phyloP scores from a whole-genome alignment of 179 eudicot species.

The Beta lomatogona region DNA sequence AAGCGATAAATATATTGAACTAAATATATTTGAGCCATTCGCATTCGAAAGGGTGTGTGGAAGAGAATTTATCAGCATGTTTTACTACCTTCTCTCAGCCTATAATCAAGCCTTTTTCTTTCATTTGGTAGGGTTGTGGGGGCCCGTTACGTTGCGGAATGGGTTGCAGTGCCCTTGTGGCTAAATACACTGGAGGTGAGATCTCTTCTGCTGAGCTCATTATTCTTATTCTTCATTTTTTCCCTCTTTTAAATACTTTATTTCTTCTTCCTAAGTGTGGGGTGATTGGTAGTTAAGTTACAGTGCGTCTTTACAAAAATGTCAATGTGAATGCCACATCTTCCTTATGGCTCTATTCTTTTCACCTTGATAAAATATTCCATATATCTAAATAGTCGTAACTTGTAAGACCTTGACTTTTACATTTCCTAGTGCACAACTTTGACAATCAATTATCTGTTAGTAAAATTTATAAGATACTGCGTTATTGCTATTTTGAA shows the following conservation, averaged over 20 bases:
- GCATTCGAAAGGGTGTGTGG: neutral
- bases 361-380: too few species aligned
- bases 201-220: neutral
- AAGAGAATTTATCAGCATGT: neutral
- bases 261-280: neutral
- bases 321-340: neutral
- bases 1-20: neutral
- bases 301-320: neutral
- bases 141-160: slow-evolving; percentile 81
- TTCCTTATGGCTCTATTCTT: neutral
- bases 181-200: slow-evolving; percentile 68
- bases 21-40: neutral
- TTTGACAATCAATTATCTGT: too few species aligned
- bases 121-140: slow-evolving; percentile 68
- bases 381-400: too few species aligned
- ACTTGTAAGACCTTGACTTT: too few species aligned
- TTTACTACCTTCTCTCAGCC: neutral
- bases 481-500: too few species aligned
- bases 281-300: neutral
- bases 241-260: neutral
- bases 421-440: too few species aligned
- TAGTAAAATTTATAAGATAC: too few species aligned
- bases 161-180: slow-evolving; percentile 86
- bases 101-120: slow-evolving; percentile 25
- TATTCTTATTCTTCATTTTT: neutral